Conservation (phyloP, 352 stramenopile species). For the Aphanomyces cochlioides region DNA sequence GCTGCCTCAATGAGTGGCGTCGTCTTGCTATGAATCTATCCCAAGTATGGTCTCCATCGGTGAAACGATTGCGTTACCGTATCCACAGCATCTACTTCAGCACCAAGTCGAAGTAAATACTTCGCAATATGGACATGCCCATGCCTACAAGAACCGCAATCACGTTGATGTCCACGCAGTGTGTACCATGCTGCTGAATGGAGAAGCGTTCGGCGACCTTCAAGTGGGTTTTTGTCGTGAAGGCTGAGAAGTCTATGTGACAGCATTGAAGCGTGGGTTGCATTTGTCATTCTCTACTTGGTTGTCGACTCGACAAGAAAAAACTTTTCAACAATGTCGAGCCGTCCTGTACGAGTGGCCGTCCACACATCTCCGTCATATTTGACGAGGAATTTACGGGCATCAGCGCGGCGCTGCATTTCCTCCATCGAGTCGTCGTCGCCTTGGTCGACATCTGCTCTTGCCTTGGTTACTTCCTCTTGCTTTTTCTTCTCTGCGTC, state of each 20-base stretch:
- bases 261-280: neutral
- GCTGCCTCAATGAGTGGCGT: slow-evolving; percentile 62
- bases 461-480: slow-evolving; percentile 15
- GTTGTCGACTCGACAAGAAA: slow-evolving; percentile 56
- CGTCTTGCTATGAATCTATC: slow-evolving; percentile 44
- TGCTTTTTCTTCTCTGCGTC: slow-evolving; percentile 13
- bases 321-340: slow-evolving; percentile 54
- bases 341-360: slow-evolving; percentile 41
- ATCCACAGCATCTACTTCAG: slow-evolving; percentile 51
- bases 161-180: neutral
- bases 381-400: slow-evolving; percentile 51
- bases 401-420: slow-evolving; percentile 45
- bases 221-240: slow-evolving; percentile 41
- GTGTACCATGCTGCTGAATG: slow-evolving; percentile 61
- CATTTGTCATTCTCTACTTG: slow-evolving; percentile 29
- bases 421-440: slow-evolving; percentile 37
- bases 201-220: slow-evolving; percentile 59
- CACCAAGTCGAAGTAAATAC: slow-evolving; percentile 49
- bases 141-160: slow-evolving; percentile 31
- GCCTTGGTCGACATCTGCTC: slow-evolving; percentile 27
- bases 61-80: slow-evolving; percentile 36
- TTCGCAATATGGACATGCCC: slow-evolving; percentile 37
- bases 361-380: slow-evolving; percentile 58
- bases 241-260: slow-evolving; percentile 38
- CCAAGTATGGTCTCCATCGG: neutral